These are phyloP conservation scores for Hymenoscyphus salicellus DNA, from an alignment of 2,329 filamentous ascomycete species.

Conservation along the genomic window DNA sequence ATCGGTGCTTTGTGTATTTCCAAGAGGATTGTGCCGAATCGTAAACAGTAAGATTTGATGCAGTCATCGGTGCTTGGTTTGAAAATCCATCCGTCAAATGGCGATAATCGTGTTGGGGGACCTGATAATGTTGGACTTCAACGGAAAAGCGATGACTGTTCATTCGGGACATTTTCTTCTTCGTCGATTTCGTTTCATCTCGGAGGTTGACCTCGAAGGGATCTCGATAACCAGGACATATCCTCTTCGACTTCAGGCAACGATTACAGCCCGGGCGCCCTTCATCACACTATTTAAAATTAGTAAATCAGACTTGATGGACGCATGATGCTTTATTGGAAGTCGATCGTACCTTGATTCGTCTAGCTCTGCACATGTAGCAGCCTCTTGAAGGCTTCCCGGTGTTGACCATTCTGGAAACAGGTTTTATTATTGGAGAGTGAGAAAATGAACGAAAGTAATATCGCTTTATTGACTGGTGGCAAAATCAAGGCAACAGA, in stretches of 20 bases:
- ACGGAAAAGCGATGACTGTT: slow-evolving; percentile 43
- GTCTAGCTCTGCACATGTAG: slow-evolving; percentile 67
- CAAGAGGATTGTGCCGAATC: slow-evolving; percentile 54
- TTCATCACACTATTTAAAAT: slow-evolving; percentile 56
- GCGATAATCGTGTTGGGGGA: background rate
- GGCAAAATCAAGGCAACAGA: background rate
- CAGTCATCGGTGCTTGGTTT: slow-evolving; percentile 1
- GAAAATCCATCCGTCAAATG: background rate
- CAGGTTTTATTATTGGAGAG: background rate
- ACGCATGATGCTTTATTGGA: background rate
- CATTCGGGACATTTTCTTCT: slow-evolving; percentile 57
- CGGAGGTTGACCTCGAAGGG: slow-evolving; percentile 61
- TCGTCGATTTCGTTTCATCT: slow-evolving; percentile 65
- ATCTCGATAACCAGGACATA: slow-evolving; percentile 65
- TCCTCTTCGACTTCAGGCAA: slow-evolving; percentile 59
- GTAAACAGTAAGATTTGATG: slow-evolving; percentile 4
- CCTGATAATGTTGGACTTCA: slow-evolving; percentile 12
- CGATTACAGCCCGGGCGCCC: slow-evolving; percentile 62
- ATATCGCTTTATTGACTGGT: background rate
- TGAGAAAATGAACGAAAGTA: background rate
- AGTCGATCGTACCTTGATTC: slow-evolving; percentile 58
- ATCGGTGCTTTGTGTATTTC: slow-evolving; percentile 47
- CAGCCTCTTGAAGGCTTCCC: slow-evolving; percentile 53
- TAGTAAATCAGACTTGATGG: background rate
- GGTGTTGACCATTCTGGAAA: slow-evolving; percentile 11